Percentiles rank a stretch among this genome's conserved stretches.
phyloP scores from a whole-genome alignment of 148 eudicot species.

The Camellia granthamiana region DNA sequence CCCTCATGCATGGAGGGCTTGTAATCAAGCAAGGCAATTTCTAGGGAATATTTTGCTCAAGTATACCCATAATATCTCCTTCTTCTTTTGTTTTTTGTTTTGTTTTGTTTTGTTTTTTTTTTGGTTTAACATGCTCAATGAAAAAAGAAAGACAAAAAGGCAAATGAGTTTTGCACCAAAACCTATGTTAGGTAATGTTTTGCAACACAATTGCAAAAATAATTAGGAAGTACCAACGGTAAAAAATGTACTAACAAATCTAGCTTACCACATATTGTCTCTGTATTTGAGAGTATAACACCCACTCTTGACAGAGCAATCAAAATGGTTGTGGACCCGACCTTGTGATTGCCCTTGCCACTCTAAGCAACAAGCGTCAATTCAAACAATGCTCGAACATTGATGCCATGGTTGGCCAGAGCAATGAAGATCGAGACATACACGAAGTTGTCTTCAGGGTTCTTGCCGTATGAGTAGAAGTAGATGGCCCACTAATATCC shows the following conservation, averaged over 20 bases:
- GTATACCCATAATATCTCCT: too few species aligned
- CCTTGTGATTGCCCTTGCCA: slow-evolving; percentile 23
- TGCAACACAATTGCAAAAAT: background rate
- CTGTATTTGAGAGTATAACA: slow-evolving; percentile 23
- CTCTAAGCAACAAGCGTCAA: slow-evolving; percentile 18
- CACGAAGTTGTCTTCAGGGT: slow-evolving; percentile 19
- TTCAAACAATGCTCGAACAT: slow-evolving; percentile 24
- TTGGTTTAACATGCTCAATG: too few species aligned
- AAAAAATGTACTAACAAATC: too few species aligned
- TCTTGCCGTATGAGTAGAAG: slow-evolving; percentile 24
- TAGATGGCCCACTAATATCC: slow-evolving; percentile 24
- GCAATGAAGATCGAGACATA: slow-evolving; percentile 20
- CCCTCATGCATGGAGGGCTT: too few species aligned
- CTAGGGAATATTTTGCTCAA: too few species aligned
- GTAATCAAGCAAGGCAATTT: too few species aligned
- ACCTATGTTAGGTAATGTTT: background rate
- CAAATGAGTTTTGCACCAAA: background rate
- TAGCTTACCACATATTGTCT: slow-evolving; percentile 21
- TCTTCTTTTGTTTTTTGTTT: too few species aligned
- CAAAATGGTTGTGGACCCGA: slow-evolving; percentile 19
- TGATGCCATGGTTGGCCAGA: slow-evolving; percentile 19
- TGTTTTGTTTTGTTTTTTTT: too few species aligned
- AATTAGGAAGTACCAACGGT: too few species aligned
- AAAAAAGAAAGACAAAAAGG: background rate
- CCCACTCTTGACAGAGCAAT: slow-evolving; percentile 21